Evolutionary conservation across 2,329 filamentous ascomycete species (phyloP), one percentile per base, ranked within the genome.

Genomic region (Curvularia lunata): DNA sequence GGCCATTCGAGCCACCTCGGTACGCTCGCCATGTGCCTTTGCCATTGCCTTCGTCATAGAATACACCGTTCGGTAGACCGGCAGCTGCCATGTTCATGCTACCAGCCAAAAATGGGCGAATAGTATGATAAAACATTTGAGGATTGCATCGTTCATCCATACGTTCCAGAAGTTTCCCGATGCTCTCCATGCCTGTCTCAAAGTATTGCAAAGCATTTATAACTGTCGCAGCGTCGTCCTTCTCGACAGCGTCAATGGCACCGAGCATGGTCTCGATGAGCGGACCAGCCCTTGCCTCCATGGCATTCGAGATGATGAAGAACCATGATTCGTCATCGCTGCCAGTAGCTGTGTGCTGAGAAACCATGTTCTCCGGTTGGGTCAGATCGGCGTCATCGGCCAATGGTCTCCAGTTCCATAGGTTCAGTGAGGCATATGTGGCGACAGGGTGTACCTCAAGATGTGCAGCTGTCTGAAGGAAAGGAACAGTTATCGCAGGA

Each of bases 1-100:
- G 83, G 0, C 81, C 83, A 63, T 85, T 85, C 60, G 82, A 84
- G 0, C 83, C 83, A 2, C 83, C 83, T 30, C 81, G 80, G 56
- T 83, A 81, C 48, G 82, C 79, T 19, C 76, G 75, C 82, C 82
- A 85, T 12, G 79, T 70, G 1, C 81, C 82, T 37, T 77, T 75
- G 0, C 80, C 81, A 7, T 81, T 65, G 3, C 82, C 82, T 38
- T 80, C 71, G 52, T 84, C 82, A 61, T 84, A 85, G 61, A 82
- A 84, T 2, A 85, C 79, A 10, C 83, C 83, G 5, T 78, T 75
- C 0, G 82, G 81, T 28, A 84, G 65, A 3, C 82, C 82, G 0
- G 82, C 82, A 2, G 76, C 73, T 7, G 77, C 78, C 82, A 84
- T 84, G 53, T 83, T 82, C 72, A 83, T 84, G 59, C 80, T 84